Base-by-base conservation (phyloP, 805 yeast genomes). In the Pichia occidentalis region DNA sequence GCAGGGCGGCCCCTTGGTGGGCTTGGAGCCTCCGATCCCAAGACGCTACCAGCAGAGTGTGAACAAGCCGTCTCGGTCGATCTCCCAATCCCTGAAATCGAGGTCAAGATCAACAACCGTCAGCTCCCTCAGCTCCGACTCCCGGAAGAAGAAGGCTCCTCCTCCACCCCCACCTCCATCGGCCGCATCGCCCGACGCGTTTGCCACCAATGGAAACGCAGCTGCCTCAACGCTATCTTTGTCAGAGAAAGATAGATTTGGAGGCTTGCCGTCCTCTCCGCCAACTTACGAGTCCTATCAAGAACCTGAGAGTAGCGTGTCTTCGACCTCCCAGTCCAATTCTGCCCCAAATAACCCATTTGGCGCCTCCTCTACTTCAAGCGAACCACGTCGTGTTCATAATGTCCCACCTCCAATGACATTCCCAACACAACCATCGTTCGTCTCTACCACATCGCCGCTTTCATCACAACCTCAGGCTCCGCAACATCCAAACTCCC, bases 21-120 rank as follows among this genome's bases (percentile, higher is more conserved):
- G 94, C 1, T 61, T 81, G 19, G 94, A 85, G 53, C 94, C 94
- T 5, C 95, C 95, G 12, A 65, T 85, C 36, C 94, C 92, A 4
- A 67, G 90, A 46, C 71, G 68, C 47, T 66, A 60, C 39, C 77
- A 72, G 42, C 47, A 52, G 24, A 49, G 53, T 25, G 29, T 30
- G 43, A 47, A 12, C 14, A 22, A 13, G 36, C 36, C 18, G n/a
- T 32, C 22, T 20, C 27, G 4, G 35, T 18, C 4, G 28, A 16
- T 19, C 17, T 12, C 26, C 20, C 22, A 24, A 3, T n/a, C n/a
- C n/a, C n/a, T n/a, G n/a, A n/a, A 19, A 18, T 17, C 44, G 40
- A 44, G 43, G 20, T 44, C 47, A 10, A 34, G 44, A 18, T 34
- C 46, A 6, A 29, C 38, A 11, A 43, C 49, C 5, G 44, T 36